Percentiles rank a stretch among this genome's conserved stretches.
Conservation (phyloP, 352 stramenopile genomes). For the Thraustochytrium striatum region DNA sequence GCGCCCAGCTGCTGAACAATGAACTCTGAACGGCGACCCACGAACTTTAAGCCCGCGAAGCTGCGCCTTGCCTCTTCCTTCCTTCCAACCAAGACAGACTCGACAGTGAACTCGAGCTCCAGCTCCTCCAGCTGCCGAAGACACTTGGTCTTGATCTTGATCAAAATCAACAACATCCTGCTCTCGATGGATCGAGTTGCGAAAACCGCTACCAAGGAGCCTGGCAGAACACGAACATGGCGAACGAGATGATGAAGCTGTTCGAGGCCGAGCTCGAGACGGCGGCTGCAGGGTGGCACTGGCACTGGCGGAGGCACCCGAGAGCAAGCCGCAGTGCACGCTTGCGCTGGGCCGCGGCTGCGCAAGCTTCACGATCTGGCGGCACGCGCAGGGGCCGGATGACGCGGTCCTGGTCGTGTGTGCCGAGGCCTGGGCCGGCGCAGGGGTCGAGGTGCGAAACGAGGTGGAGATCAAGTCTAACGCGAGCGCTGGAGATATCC, state of each 20-base stretch:
- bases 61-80: no score
- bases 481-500: not conserved
- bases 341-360: not conserved
- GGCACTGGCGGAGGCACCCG: not conserved
- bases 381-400: not conserved
- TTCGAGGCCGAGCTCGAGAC: not conserved
- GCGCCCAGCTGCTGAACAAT: no score
- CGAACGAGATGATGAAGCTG: not conserved
- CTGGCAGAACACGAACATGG: no score
- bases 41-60: no score
- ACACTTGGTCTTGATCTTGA: no score
- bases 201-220: no score
- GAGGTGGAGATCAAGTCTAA: not conserved
- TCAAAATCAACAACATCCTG: no score
- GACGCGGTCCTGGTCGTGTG: not conserved
- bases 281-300: not conserved
- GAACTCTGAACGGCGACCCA: no score
- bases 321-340: not conserved
- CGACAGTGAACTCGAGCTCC: no score
- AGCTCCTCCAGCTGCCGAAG: no score
- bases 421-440: not conserved
- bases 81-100: no score
- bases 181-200: no score
- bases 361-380: not conserved
- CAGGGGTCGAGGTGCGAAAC: not conserved